phyloP scores from a whole-genome alignment of 768 basidiomycete species.

The Rhizopogon vinicolor region DNA sequence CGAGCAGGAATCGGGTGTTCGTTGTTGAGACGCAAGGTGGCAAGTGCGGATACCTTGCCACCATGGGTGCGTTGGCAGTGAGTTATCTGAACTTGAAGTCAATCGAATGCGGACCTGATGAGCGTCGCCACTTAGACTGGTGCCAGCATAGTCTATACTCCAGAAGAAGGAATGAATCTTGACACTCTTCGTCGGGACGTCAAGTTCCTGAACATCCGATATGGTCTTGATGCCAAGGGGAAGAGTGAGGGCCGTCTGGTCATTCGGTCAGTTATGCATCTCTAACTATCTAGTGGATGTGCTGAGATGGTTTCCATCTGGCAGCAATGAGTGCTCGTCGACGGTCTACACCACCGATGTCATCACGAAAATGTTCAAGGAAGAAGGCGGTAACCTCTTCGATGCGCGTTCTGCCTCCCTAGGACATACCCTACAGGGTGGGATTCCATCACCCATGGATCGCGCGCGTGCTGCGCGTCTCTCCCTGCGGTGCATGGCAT shows the following conservation, averaged over 20 bases:
- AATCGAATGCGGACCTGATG: background rate
- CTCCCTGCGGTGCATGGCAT: conserved; percentile 89
- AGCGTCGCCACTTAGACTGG: conserved; percentile 54
- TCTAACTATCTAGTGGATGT: background rate
- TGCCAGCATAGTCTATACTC: conserved; percentile 90
- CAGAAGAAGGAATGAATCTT: conserved; percentile 84
- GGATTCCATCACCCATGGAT: conserved; percentile 92
- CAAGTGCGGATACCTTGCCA: conserved; percentile 92
- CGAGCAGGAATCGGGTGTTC: conserved; percentile 93
- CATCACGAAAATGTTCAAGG: conserved; percentile 90
- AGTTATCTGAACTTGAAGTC: conserved; percentile 25
- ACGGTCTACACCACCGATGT: conserved; percentile 87
- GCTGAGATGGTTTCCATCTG: background rate
- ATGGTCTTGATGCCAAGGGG: conserved; percentile 81
- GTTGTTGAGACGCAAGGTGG: conserved; percentile 98
- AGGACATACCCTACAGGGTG: conserved; percentile 96
- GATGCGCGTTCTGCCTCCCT: conserved; percentile 95
- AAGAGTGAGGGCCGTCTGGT: conserved; percentile 92
- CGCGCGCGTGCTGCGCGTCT: conserved; percentile 88
- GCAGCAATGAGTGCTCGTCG: conserved; percentile 83
- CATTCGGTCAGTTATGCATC: conserved; percentile 57
- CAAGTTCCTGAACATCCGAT: conserved; percentile 81
- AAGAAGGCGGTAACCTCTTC: conserved; percentile 89
- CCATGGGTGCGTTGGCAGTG: conserved; percentile 93
- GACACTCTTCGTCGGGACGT: conserved; percentile 81